phyloP scores from a whole-genome alignment of 2,329 filamentous ascomycete genomes.

The Tolypocladium album region DNA sequence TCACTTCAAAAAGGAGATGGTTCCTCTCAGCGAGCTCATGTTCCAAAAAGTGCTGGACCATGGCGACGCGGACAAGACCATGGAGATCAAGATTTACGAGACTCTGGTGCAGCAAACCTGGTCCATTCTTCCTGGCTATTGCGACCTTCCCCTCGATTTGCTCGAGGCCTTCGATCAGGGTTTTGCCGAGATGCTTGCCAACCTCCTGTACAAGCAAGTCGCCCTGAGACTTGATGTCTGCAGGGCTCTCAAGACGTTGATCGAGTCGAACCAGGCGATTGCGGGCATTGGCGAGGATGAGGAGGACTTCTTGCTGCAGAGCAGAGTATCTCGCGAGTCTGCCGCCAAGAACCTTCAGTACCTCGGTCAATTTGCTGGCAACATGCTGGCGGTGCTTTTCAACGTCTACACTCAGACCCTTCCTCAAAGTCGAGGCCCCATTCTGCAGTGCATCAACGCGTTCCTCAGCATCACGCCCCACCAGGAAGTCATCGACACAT shows the following conservation, averaged over 20 bases:
- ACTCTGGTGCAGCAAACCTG: slow-evolving; percentile 93
- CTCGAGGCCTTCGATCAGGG: slow-evolving; percentile 67
- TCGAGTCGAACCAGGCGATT: slow-evolving; percentile 86
- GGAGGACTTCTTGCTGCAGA: slow-evolving; percentile 66
- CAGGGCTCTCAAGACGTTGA: slow-evolving; percentile 71
- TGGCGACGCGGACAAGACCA: slow-evolving; percentile 73
- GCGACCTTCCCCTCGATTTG: slow-evolving; percentile 78
- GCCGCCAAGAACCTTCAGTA: slow-evolving; percentile 76
- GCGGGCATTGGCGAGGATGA: slow-evolving; percentile 55
- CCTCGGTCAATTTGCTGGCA: slow-evolving; percentile 68
- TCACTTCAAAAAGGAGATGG: slow-evolving; percentile 78
- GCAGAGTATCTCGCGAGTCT: slow-evolving; percentile 62
- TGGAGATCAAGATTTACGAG: slow-evolving; percentile 96
- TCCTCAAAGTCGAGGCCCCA: slow-evolving; percentile 81
- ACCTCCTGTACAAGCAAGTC: slow-evolving; percentile 84
- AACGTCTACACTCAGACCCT: slow-evolving; percentile 97
- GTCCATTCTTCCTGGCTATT: slow-evolving; percentile 89
- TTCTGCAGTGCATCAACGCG: slow-evolving; percentile 88
- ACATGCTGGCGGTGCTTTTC: slow-evolving; percentile 92
- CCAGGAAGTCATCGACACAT: slow-evolving; percentile 75
- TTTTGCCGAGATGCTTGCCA: slow-evolving; percentile 85
- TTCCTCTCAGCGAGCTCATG: slow-evolving; percentile 81
- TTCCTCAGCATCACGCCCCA: slow-evolving; percentile 81
- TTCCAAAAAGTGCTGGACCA: slow-evolving; percentile 84
- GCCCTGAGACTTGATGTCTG: slow-evolving; percentile 83